Percentiles rank a stretch among this genome's conserved stretches.
phyloP scores from a whole-genome alignment of 371 early-diverging fungal species.

The Mucor plumbeus region DNA sequence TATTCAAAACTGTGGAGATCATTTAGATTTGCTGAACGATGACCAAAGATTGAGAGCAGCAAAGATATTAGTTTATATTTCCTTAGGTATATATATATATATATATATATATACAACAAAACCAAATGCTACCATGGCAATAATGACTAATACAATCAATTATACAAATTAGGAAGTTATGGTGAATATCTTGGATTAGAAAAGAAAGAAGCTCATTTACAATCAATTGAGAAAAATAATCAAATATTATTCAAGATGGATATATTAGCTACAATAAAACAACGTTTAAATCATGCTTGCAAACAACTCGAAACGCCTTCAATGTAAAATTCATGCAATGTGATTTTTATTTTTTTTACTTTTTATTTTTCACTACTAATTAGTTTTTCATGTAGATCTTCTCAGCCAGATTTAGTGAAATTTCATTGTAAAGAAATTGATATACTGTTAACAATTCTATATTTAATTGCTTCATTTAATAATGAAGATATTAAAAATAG shows the following conservation, averaged over 20 bases:
- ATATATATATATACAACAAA: background rate
- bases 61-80: constrained; percentile 60
- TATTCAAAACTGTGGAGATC: constrained; percentile 53
- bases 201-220: constrained; percentile 45
- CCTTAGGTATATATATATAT: constrained; percentile 75
- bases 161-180: constrained; percentile 29
- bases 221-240: constrained; percentile 57
- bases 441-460: constrained; percentile 63
- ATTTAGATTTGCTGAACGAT: constrained; percentile 55
- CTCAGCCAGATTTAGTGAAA: constrained; percentile 14
- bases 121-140: background rate
- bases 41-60: constrained; percentile 52
- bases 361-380: background rate
- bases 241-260: constrained; percentile 48
- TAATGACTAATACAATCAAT: background rate
- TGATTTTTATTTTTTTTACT: too few relatives aligned
- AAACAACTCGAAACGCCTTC: constrained; percentile 25
- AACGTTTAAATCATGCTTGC: constrained; percentile 53
- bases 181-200: constrained; percentile 12
- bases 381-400: background rate
- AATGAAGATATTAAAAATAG: constrained; percentile 31
- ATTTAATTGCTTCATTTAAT: constrained; percentile 58
- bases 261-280: constrained; percentile 54
- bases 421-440: constrained; percentile 61
- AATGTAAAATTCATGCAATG: constrained; percentile 15